phyloP scores from a whole-genome alignment of 2,329 filamentous ascomycete genomes.

The Capronia americana region DNA sequence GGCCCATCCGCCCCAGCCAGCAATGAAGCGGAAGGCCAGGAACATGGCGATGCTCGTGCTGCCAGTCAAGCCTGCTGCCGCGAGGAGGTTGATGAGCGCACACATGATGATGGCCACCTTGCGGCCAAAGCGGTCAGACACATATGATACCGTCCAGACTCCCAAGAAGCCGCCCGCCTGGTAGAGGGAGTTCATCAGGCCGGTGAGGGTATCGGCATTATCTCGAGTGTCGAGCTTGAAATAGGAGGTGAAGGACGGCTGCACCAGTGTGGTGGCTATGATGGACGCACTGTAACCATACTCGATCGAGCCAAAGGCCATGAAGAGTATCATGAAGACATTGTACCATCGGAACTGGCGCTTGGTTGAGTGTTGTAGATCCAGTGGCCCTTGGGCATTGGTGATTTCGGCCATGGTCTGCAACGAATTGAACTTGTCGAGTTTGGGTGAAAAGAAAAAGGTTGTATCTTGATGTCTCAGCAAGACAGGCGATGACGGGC shows the following conservation, averaged over 20 bases:
- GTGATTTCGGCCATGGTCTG: not conserved
- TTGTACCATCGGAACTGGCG: slow-evolving; percentile 30
- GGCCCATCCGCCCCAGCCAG: slow-evolving; percentile 46
- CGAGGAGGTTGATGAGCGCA: slow-evolving; percentile 45
- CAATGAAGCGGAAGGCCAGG: slow-evolving; percentile 48
- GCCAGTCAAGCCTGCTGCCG: slow-evolving; percentile 46
- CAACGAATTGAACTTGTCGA: too few relatives aligned
- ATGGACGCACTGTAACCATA: slow-evolving; percentile 34
- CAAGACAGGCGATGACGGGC: too few relatives aligned
- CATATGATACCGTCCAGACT: slow-evolving; percentile 24
- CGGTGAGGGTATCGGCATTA: slow-evolving; percentile 42
- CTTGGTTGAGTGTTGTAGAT: not conserved
- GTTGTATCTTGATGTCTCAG: too few relatives aligned
- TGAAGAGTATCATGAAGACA: slow-evolving; percentile 27
- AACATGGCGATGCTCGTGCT: slow-evolving; percentile 29
- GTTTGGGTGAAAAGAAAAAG: too few relatives aligned
- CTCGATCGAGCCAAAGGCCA: slow-evolving; percentile 30
- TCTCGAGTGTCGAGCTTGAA: slow-evolving; percentile 48
- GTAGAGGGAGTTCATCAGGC: slow-evolving; percentile 42
- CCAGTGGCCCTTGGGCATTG: not conserved
- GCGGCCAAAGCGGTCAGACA: slow-evolving; percentile 44
- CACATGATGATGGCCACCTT: slow-evolving; percentile 46
- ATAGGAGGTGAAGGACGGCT: slow-evolving; percentile 54
- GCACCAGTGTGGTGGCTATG: slow-evolving; percentile 41
- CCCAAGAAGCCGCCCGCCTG: slow-evolving; percentile 50